Evolutionary conservation across 768 basidiomycete species (phyloP).

Genomic region (Boletus subparvulus): DNA sequence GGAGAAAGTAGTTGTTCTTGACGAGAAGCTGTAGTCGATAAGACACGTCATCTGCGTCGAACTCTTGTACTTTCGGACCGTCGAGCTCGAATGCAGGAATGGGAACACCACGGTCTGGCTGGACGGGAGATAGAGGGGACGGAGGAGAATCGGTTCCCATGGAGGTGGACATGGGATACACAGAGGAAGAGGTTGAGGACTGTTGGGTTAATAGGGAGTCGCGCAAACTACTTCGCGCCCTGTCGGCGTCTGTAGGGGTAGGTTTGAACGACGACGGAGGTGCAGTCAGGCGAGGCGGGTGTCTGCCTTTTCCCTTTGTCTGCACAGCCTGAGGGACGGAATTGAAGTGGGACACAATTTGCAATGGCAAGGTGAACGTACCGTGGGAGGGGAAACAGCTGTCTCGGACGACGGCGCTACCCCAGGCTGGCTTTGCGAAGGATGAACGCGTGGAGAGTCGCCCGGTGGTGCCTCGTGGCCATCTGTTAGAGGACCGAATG

Average conservation of each 20-base stretch:
- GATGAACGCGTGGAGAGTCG: background rate
- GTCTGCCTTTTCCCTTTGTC: constrained; percentile 38
- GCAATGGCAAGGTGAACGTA: constrained; percentile 18
- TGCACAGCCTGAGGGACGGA: constrained; percentile 10
- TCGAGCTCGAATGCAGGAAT: constrained; percentile 50
- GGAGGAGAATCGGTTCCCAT: constrained; percentile 63
- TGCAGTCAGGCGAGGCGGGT: constrained; percentile 36
- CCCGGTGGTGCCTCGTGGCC: constrained; percentile 8
- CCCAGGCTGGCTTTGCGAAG: constrained; percentile 11
- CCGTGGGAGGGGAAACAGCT: constrained; percentile 14
- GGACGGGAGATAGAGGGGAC: constrained; percentile 58
- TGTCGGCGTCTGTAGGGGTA: constrained; percentile 24
- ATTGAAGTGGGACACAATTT: constrained; percentile 19
- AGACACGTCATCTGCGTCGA: constrained; percentile 75
- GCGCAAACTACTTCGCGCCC: constrained; percentile 55
- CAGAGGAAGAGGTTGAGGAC: constrained; percentile 70
- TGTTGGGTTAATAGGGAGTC: constrained; percentile 59
- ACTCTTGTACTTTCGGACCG: constrained; percentile 48
- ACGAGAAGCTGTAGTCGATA: constrained; percentile 82
- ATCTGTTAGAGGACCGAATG: constrained; percentile 26
- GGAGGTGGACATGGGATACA: constrained; percentile 74
- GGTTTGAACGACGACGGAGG: constrained; percentile 36
- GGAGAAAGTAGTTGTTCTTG: constrained; percentile 86
- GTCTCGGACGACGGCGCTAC: constrained; percentile 13
- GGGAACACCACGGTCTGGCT: constrained; percentile 42